Conservation (phyloP, 2,329 filamentous ascomycete genomes). For the Neopestalotiopsis clavispora region DNA sequence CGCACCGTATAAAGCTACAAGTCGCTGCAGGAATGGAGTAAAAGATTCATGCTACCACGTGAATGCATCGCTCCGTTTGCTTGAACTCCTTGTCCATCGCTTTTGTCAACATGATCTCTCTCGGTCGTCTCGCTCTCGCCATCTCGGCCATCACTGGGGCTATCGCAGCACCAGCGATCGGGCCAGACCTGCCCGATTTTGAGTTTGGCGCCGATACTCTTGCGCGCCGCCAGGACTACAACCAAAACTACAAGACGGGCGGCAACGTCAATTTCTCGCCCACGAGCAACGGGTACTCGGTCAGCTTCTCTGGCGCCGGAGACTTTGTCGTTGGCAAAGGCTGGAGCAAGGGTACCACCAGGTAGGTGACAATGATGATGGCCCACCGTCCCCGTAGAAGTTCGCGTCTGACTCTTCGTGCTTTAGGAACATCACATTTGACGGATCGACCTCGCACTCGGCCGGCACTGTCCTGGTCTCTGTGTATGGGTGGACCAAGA, state of each 20-base stretch:
- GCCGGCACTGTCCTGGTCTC: constrained; percentile 38
- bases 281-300: constrained; percentile 41
- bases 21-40: background rate
- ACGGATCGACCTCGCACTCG: constrained; percentile 27
- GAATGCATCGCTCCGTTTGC: background rate
- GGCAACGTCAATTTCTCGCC: constrained; percentile 40
- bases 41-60: background rate
- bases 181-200: constrained; percentile 31
- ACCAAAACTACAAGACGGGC: constrained; percentile 46
- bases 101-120: constrained; percentile 25
- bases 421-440: constrained; percentile 35
- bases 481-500: constrained; percentile 43
- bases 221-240: constrained; percentile 40
- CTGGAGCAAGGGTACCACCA: constrained; percentile 56
- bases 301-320: constrained; percentile 47
- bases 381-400: too few species aligned
- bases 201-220: constrained; percentile 30
- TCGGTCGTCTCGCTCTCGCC: constrained; percentile 29
- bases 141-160: constrained; percentile 28
- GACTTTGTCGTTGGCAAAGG: constrained; percentile 66
- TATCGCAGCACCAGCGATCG: constrained; percentile 28
- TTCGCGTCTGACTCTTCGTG: too few species aligned
- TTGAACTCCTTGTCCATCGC: too few species aligned
- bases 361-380: constrained; percentile 40
- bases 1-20: background rate